phyloP scores from a whole-genome alignment of 2,329 filamentous ascomycete genomes.

The Thermoascus crustaceus region DNA sequence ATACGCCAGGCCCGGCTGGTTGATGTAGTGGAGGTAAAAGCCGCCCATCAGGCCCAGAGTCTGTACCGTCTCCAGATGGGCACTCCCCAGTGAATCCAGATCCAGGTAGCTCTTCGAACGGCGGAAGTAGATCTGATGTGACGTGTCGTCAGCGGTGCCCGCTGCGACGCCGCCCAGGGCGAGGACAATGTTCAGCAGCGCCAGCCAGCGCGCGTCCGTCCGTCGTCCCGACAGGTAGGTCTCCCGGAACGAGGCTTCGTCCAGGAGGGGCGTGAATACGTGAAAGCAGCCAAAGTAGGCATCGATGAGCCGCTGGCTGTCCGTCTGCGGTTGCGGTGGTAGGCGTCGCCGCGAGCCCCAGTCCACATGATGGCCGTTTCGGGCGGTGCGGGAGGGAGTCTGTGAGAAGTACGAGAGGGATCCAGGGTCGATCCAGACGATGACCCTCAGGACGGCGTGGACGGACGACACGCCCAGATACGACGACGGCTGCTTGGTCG shows the following conservation, averaged over 20 bases:
- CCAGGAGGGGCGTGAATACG: conserved; percentile 63
- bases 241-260: conserved; percentile 61
- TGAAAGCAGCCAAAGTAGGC: conserved; percentile 70
- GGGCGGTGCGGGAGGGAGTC: too few species aligned
- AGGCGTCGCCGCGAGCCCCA: too few species aligned
- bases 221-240: conserved; percentile 57
- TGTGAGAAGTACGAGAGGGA: too few species aligned
- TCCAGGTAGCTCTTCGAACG: conserved; percentile 58
- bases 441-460: conserved; percentile 65
- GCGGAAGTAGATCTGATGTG: conserved; percentile 62
- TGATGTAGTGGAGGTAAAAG: conserved; percentile 71
- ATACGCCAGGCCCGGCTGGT: conserved; percentile 68
- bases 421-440: conserved; percentile 49
- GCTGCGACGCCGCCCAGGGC: conserved; percentile 65
- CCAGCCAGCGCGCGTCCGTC: conserved; percentile 62
- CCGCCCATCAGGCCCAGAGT: conserved; percentile 63
- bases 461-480: conserved; percentile 69
- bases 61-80: conserved; percentile 65
- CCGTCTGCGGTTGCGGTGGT: background rate
- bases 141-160: conserved; percentile 54
- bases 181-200: conserved; percentile 67
- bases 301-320: conserved; percentile 50
- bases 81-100: conserved; percentile 60
- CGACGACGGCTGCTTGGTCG: conserved; percentile 54
- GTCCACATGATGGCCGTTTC: too few species aligned